Evolutionary conservation across 2,329 filamentous ascomycete species (phyloP), one percentile per base, ranked within the genome.

Genomic region (Aspergillus chevalieri): DNA sequence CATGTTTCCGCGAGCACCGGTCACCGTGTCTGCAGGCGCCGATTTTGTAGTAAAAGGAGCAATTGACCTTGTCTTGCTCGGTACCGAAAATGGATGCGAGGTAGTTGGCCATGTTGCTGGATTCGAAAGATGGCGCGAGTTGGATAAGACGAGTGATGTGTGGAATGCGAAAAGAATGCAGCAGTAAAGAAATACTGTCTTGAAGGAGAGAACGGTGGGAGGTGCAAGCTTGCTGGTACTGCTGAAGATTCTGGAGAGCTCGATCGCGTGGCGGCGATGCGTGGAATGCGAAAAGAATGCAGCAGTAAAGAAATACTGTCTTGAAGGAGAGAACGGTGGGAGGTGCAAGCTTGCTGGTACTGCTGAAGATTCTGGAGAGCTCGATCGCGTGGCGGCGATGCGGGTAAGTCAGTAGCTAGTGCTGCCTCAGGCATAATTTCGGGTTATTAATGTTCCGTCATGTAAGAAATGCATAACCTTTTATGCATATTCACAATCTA

Each of bases 21-120:
- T 98, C 93, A 68, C 93, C 93, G 79, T 98, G 93, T 55, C 93
- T 86, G 79, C 93, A 98, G 48, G 93, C 93, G 70, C 93, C 93
- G 73, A 98, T 98, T 79, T 98, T 98, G 87, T 96, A 91, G 84
- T 98, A 98, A 83, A 98, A 98, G 50, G 87, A 93, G 82, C 93
- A 96, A 82, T 97, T 96, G 78, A 96, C 91, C 70, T 92, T 98
- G 84, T 98, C 93, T 74, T 97, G 93, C 81, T 98, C 93, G 26
- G 93, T 98, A 66, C 93, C 93, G 80, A 98, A 98, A 77, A 98
- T 98, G 69, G 90, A 95, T 65, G 93, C 93, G 71, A 98, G 87
- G 71, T 96, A 97, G 79, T 96, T 96, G 67, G 91, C 91, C 91
- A 95, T 95, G 57, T 44, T 47, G 38, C 15, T 21, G 17, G 19